Base-by-base conservation (phyloP, 768 basidiomycete genomes). In the Porpolomopsis calyptriformis region DNA sequence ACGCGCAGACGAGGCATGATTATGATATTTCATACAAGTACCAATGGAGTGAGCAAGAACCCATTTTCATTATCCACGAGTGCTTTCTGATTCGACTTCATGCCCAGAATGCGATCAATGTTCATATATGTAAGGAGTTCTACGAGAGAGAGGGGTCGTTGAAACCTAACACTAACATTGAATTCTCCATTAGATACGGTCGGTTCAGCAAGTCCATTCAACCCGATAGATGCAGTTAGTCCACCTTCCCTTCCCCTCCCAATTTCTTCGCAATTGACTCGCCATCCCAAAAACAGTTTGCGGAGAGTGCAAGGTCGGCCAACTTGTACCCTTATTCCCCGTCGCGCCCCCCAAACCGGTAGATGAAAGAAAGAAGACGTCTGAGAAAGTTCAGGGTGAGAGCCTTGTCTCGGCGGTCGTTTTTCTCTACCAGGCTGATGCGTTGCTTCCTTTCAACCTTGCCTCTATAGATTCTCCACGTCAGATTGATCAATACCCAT, bases 11-110 rank as follows among this genome's bases (percentile, higher is more conserved):
- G 9, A 73, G 65, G 50, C 85, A 89, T 49, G 68, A 76, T 58
- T 89, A 89, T 54, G 82, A 85, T 48, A 87, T 88, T 50, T 69
- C 68, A 18, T 79, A 84, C 63, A 76, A 77, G 18, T 88, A 68
- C 53, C 66, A 80, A 56, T 89, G 85, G 85, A 67, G 85, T 85
- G 52, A 61, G 80, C 65, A 22, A 38, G 6, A 4, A 24, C 16
- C 42, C 29, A 22, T 44, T 33, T 33, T 37, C 47, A 20, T 18
- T 43, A 29, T 31, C 40, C 22, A 47, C 53, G 10, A 51, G 45
- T 16, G 37, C 12, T 19, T 8, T 10, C 20, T 9, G 18, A 22
- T 7, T 26, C 23, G 19, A 19, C 8, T 33, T 20, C 12, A 27
- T 51, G 34, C 41, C 25, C 47, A 85, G 84, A 77, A 60, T 87